These are phyloP conservation scores for Apophysomyces variabilis DNA, from an alignment of 371 early-diverging fungal species.

Conservation along the genomic window DNA sequence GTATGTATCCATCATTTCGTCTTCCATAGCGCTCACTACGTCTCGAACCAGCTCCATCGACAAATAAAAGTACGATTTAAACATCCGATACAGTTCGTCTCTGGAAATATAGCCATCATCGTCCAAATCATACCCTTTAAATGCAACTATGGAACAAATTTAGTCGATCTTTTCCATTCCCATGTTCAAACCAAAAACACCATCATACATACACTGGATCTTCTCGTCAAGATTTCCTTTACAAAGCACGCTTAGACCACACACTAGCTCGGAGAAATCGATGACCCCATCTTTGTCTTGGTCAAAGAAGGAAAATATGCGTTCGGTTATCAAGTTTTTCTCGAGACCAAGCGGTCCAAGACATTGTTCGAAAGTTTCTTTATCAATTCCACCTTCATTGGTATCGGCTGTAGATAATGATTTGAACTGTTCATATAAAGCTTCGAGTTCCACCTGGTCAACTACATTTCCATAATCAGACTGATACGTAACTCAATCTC, in stretches of 20 bases:
- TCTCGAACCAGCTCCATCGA: slow-evolving; percentile 90
- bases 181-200: too few relatives aligned
- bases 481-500: too few relatives aligned
- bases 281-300: slow-evolving; percentile 78
- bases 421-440: slow-evolving; percentile 85
- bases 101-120: slow-evolving; percentile 86
- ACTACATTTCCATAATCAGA: slow-evolving; percentile 44
- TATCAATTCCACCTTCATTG: slow-evolving; percentile 74
- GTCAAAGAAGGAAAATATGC: slow-evolving; percentile 92
- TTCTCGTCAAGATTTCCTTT: slow-evolving; percentile 91
- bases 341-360: slow-evolving; percentile 87
- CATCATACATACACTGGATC: slow-evolving; percentile 67
- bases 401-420: slow-evolving; percentile 73
- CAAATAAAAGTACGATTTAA: slow-evolving; percentile 89
- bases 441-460: slow-evolving; percentile 83
- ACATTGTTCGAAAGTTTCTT: slow-evolving; percentile 81
- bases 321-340: slow-evolving; percentile 83
- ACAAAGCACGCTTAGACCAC: slow-evolving; percentile 82
- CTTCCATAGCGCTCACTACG: slow-evolving; percentile 89
- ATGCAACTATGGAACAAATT: slow-evolving; percentile 63
- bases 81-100: slow-evolving; percentile 86
- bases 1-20: slow-evolving; percentile 86
- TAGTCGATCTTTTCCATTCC: neutral
- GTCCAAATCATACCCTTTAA: slow-evolving; percentile 93
- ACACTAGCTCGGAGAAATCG: slow-evolving; percentile 82